Percentiles rank a stretch among this genome's conserved stretches.
phyloP scores from a whole-genome alignment of 768 basidiomycete genomes.

The Xerocomus potaroensis region DNA sequence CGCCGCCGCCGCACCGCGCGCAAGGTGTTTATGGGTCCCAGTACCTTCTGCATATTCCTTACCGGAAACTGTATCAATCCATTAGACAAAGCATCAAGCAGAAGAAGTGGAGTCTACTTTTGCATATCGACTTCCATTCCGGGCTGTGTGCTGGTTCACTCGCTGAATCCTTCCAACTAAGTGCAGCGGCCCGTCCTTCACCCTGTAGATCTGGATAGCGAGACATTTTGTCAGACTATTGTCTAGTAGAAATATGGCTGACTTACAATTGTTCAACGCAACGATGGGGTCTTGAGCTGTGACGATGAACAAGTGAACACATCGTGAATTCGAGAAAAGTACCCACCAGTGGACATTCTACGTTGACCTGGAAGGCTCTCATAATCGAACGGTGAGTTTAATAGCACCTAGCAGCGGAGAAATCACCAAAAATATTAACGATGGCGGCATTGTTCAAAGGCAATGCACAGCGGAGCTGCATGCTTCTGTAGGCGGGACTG shows the following conservation, averaged over 20 bases:
- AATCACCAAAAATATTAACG: slow-evolving; percentile 18
- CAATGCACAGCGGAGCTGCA: slow-evolving; percentile 28
- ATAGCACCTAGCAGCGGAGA: slow-evolving; percentile 23
- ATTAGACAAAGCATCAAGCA: slow-evolving; percentile 14
- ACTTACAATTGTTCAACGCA: slow-evolving; percentile 41
- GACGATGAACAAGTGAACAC: slow-evolving; percentile 11
- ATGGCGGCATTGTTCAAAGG: slow-evolving; percentile 23
- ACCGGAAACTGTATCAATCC: slow-evolving; percentile 43
- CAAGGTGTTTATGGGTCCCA: slow-evolving; percentile 48
- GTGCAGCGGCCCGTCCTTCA: slow-evolving; percentile 35
- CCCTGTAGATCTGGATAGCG: slow-evolving; percentile 48
- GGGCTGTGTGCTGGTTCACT: slow-evolving; percentile 43
- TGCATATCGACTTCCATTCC: slow-evolving; percentile 56
- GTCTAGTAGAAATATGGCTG: background rate
- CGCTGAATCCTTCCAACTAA: slow-evolving; percentile 52
- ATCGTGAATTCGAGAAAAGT: background rate
- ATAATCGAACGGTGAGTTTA: slow-evolving; percentile 22
- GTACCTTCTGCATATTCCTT: slow-evolving; percentile 44
- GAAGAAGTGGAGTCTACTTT: slow-evolving; percentile 39
- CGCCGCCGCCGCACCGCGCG: slow-evolving; percentile 40
- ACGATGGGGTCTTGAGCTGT: slow-evolving; percentile 28
- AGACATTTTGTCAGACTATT: background rate
- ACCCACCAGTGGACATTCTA: slow-evolving; percentile 23
- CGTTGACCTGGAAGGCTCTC: slow-evolving; percentile 10
- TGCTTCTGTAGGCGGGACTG: slow-evolving; percentile 18